Conservation (phyloP, 768 basidiomycete genomes). For the Russula abietina region DNA sequence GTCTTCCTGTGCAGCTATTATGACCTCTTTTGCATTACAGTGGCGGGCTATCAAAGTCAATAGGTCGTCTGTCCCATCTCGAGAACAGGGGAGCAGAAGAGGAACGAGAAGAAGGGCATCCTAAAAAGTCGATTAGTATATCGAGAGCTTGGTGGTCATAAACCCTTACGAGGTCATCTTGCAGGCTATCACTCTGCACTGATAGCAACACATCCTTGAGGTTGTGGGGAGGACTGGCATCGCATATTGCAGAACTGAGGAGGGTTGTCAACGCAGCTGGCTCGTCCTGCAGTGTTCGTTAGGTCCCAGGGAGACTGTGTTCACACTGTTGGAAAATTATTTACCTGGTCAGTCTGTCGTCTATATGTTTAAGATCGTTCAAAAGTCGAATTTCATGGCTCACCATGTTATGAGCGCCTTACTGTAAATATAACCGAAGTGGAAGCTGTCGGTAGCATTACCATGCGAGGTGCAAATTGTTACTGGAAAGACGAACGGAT, state of each 20-base stretch:
- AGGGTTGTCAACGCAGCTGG: conserved; percentile 22
- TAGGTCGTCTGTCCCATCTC: conserved; percentile 32
- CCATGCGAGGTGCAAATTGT: neutral
- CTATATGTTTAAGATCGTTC: neutral
- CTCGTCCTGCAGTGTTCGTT: conserved; percentile 21
- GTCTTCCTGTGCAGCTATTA: conserved; percentile 39
- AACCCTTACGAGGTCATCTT: conserved; percentile 24
- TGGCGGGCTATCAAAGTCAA: conserved; percentile 31
- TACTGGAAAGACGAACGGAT: too few relatives aligned
- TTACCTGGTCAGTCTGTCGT: neutral
- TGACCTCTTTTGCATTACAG: conserved; percentile 38
- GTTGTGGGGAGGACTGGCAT: conserved; percentile 14
- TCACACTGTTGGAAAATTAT: neutral
- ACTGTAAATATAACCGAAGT: too few relatives aligned
- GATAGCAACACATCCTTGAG: conserved; percentile 20
- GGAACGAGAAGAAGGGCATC: conserved; percentile 39
- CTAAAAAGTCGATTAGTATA: conserved; percentile 27
- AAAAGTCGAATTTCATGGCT: neutral
- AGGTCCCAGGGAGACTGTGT: neutral
- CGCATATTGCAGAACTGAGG: conserved; percentile 23
- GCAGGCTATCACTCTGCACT: conserved; percentile 15
- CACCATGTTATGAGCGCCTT: neutral
- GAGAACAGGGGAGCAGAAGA: conserved; percentile 31
- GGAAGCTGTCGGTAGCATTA: neutral
- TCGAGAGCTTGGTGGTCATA: neutral